These are phyloP conservation scores for Clonostachys rhizophaga DNA, from an alignment of 2,329 filamentous ascomycete genomes.

Conservation along the genomic window DNA sequence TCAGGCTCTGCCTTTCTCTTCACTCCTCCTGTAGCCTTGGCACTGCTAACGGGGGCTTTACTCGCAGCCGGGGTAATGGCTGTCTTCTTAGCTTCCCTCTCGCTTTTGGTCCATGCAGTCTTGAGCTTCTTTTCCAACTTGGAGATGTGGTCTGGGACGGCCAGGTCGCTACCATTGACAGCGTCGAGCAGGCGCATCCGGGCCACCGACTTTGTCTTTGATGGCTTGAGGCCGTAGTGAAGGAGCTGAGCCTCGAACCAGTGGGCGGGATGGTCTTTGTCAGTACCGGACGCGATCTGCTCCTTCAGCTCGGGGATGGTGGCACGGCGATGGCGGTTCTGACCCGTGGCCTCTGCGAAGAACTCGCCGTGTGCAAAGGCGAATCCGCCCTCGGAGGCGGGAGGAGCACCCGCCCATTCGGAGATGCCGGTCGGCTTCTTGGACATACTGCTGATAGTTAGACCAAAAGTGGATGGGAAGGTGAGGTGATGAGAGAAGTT, in stretches of 20 bases:
- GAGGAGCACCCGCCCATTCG: slow-evolving; percentile 1
- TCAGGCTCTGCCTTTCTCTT: too few relatives aligned
- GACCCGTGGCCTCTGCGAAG: slow-evolving; percentile 34
- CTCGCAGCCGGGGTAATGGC: background rate
- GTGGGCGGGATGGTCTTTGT: slow-evolving; percentile 47
- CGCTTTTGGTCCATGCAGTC: slow-evolving; percentile 49
- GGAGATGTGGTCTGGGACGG: slow-evolving; percentile 40
- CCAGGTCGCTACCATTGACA: slow-evolving; percentile 38
- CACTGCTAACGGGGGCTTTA: too few relatives aligned
- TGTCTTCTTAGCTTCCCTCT: slow-evolving; percentile 40
- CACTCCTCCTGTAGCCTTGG: too few relatives aligned
- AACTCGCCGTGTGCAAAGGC: slow-evolving; percentile 34
- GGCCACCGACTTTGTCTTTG: slow-evolving; percentile 53
- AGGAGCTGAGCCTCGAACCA: slow-evolving; percentile 60
- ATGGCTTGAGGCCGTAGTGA: slow-evolving; percentile 54
- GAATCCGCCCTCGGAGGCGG: slow-evolving; percentile 29
- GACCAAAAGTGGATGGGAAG: too few relatives aligned
- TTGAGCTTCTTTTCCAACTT: slow-evolving; percentile 50
- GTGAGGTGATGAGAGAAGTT: too few relatives aligned
- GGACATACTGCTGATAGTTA: background rate
- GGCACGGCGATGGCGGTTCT: slow-evolving; percentile 39
- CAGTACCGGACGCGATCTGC: slow-evolving; percentile 33
- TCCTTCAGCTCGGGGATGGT: slow-evolving; percentile 34
- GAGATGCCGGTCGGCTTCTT: background rate
- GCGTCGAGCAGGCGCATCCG: slow-evolving; percentile 56